Evolutionary conservation across 495 filamentous ascomycete species (phyloP).

Genomic region (Astrothelium subdiscretum): DNA sequence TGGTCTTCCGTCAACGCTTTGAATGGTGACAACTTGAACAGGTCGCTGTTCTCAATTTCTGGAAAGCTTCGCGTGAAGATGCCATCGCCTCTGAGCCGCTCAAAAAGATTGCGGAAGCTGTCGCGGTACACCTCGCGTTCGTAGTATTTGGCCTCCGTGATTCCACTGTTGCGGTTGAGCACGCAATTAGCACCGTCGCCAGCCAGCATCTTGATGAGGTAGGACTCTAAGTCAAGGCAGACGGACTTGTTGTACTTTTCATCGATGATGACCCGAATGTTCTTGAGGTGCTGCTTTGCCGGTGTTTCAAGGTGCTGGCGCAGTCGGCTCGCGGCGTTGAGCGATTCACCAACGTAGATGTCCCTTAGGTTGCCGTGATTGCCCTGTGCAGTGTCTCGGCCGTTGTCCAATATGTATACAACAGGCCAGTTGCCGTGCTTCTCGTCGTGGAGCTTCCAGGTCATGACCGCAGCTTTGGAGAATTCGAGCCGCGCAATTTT

Average conservation of each 20-base stretch:
- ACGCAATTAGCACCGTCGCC: constrained; percentile 12
- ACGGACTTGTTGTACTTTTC: constrained; percentile 14
- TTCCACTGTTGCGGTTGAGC: constrained; percentile 13
- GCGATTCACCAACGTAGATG: constrained; percentile 12
- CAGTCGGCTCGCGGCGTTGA: constrained; percentile 10
- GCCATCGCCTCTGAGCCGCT: constrained; percentile 8
- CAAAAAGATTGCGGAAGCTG: constrained; percentile 8
- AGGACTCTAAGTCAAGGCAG: constrained; percentile 14
- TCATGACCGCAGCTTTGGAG: constrained; percentile 7
- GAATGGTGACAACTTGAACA: constrained; percentile 13
- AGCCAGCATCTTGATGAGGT: constrained; percentile 14
- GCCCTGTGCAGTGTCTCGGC: not conserved
- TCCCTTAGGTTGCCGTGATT: constrained; percentile 6
- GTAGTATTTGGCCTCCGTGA: constrained; percentile 13
- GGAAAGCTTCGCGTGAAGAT: constrained; percentile 12
- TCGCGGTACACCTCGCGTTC: constrained; percentile 10
- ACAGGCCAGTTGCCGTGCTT: constrained; percentile 13
- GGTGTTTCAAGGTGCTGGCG: constrained; percentile 10
- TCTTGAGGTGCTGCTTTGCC: constrained; percentile 11
- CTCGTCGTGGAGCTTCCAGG: constrained; percentile 8
- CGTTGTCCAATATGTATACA: constrained; percentile 10
- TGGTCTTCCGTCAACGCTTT: constrained; percentile 14
- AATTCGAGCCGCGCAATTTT: constrained; percentile 9
- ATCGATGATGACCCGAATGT: constrained; percentile 12
- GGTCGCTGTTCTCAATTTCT: constrained; percentile 13